Evolutionary conservation across 2,329 filamentous ascomycete species (phyloP), one percentile per base, ranked within the genome.

Genomic region (Colletotrichum tabaci): DNA sequence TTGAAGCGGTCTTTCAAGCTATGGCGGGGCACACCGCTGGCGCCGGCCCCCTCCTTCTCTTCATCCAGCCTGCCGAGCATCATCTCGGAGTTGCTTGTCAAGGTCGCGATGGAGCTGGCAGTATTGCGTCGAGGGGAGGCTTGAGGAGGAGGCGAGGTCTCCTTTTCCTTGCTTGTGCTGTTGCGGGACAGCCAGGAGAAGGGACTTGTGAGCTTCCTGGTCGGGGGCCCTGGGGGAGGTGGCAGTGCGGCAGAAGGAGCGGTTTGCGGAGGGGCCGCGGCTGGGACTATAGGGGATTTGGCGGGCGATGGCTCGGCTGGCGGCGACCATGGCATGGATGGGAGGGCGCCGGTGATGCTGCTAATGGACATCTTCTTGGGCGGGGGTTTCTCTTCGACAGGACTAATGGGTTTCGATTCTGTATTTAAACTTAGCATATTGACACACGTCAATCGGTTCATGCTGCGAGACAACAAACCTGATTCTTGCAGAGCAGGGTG

Each of bases 151-250:
- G 89, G 87, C 15, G 90, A 87, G 23, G 79, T 77, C 10, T 90
- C 86, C 74, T 88, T 87, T 4, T 87, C 84, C 77, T 91, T 91
- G 62, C 83, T 84, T 46, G 87, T 86, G 13, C 90, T 89, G 79
- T 87, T 92, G 75, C 94, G 87, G 42, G 94, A 94, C 49, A 97
- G 87, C 91, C 94, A 96, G 49, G 94, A 90, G 77, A 97, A 97
- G n/a, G 93, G 94, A 75, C 94, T 94, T 10, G 94, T 95, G 66
- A 97, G 88, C 80, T 96, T 97, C 78, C 94, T 87, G 71, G 88
- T 75, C 15, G 85, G 82, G 2, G 86, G 82, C 23, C 73, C 80
- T 74, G 73, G 78, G 79, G 66, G 82, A 70, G 49, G 82, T 71
- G 49, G 78, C 77, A 72, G 81, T 80, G 61, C 70, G 50, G 75